Evolutionary conservation across 2,329 filamentous ascomycete species (phyloP), one percentile per base, ranked within the genome.

Genomic region (Stemphylium vesicarium): DNA sequence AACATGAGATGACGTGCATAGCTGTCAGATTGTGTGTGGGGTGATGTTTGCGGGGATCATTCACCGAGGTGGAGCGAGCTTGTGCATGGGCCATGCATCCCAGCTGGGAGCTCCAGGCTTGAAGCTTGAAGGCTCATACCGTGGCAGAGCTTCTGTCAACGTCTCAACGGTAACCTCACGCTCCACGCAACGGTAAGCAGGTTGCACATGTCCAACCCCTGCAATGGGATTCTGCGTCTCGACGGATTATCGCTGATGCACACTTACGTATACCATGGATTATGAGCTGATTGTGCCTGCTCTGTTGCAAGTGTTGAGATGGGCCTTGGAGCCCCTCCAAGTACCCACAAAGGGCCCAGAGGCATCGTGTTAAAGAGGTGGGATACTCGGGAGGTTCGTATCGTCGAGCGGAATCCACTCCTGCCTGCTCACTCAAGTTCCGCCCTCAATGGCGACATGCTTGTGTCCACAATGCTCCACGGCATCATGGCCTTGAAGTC

Each of bases 11-110:
- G 57, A 60, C 54, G 57, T 53, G 50, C 32, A 41, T 44, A 42
- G 57, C 32, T 57, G 36, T 51, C 31, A 53, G 39, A 29, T 41
- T 39, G 43, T 48, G 45, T 57, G 57, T 56, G 57, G 60, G 57
- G 53, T 50, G 52, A 54, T 33, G 46, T 44, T 57, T 61, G 60
- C 53, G 60, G 60, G 52, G 58, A 55, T 48, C 49, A 39, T 54
- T 57, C 53, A 57, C 47, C 47, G 50, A 57, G 54, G 45, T 41
- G 37, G 45, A 40, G 29, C 37, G 45, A 40, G 45, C 50, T 41
- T 54, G 41, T 50, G 59, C 59, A 49, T 51, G 35, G 59, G 38
- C 59, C 59, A 39, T 22, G 13, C 26, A 26, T 35, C 41, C 18
- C 40, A 40, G 29, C 33, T 37, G 37, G 15, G 43, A 53, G 32